phyloP scores from a whole-genome alignment of 108 stramenopile genomes.

The Pseudonitzschia multiseries region DNA sequence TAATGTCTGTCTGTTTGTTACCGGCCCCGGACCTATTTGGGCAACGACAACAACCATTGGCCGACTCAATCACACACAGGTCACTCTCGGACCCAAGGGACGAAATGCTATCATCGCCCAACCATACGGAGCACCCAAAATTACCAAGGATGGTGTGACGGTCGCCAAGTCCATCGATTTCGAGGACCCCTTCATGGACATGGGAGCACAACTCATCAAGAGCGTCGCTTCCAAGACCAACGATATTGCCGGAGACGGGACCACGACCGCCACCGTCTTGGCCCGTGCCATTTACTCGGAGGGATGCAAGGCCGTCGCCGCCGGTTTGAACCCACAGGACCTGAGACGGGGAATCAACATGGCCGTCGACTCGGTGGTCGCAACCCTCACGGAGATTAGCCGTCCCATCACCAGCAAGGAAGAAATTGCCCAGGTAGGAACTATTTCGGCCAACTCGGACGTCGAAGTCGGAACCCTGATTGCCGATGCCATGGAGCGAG shows the following conservation, averaged over 20 bases:
- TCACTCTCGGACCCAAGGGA: constrained; percentile 99
- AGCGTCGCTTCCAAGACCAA: constrained; percentile 98
- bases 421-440: constrained; percentile 98
- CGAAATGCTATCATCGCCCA: constrained; percentile 99
- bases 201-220: constrained; percentile 96
- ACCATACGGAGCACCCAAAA: constrained; percentile 98
- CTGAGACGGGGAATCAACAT: constrained; percentile 93
- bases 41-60: neutral
- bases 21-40: too few relatives aligned
- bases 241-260: constrained; percentile 99
- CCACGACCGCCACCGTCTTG: constrained; percentile 99
- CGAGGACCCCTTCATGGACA: constrained; percentile 97
- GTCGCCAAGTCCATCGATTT: constrained; percentile 99
- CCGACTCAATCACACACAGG: too few relatives aligned
- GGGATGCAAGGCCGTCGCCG: constrained; percentile 99
- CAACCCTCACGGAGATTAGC: constrained; percentile 85
- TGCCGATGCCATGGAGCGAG: constrained; percentile 98
- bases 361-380: constrained; percentile 91
- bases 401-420: constrained; percentile 95
- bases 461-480: constrained; percentile 93
- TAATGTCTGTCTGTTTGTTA: neutral
- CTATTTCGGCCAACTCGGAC: constrained; percentile 99
- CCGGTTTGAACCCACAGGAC: constrained; percentile 99
- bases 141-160: constrained; percentile 99
- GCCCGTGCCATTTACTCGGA: constrained; percentile 98